Conservation (phyloP, 192 early-diverging fungal species). For the Lobulomyces angularis region DNA sequence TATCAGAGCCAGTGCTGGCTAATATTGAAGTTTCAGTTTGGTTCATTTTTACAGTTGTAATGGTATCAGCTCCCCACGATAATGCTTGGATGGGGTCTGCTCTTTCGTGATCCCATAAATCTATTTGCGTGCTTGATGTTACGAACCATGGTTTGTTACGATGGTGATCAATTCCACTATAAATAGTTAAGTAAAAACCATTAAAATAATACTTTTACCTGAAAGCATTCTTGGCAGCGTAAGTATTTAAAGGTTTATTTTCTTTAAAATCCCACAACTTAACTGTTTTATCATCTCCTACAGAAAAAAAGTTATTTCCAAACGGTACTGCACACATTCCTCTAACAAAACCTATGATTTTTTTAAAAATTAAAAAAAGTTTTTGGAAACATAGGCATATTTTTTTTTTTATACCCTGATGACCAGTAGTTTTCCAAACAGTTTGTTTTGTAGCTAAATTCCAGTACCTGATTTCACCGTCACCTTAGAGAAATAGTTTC, state of each 20-base stretch:
- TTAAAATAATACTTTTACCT: neutral
- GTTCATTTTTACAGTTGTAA: constrained; percentile 90
- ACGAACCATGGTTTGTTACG: constrained; percentile 72
- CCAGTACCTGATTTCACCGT: constrained; percentile 80
- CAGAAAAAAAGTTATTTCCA: constrained; percentile 68
- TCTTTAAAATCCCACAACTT: constrained; percentile 77
- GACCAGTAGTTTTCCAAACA: constrained; percentile 56
- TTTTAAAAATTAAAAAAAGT: no score
- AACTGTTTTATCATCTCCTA: constrained; percentile 84
- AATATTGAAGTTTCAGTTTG: constrained; percentile 89
- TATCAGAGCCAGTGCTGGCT: constrained; percentile 85
- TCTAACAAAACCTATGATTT: constrained; percentile 78
- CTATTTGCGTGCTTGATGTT: constrained; percentile 71
- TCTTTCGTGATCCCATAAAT: constrained; percentile 75
- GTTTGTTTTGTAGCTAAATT: constrained; percentile 63
- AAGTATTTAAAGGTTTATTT: constrained; percentile 59
- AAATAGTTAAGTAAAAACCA: constrained; percentile 10
- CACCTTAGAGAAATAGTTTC: neutral
- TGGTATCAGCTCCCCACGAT: constrained; percentile 90
- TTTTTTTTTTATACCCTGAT: no score
- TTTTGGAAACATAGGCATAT: no score
- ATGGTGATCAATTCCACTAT: constrained; percentile 84
- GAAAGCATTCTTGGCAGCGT: constrained; percentile 64
- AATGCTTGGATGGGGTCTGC: constrained; percentile 74
- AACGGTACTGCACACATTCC: constrained; percentile 65